These are phyloP conservation scores for Botryotinia calthae DNA, from an alignment of 2,329 filamentous ascomycete species.

Conservation along the genomic window DNA sequence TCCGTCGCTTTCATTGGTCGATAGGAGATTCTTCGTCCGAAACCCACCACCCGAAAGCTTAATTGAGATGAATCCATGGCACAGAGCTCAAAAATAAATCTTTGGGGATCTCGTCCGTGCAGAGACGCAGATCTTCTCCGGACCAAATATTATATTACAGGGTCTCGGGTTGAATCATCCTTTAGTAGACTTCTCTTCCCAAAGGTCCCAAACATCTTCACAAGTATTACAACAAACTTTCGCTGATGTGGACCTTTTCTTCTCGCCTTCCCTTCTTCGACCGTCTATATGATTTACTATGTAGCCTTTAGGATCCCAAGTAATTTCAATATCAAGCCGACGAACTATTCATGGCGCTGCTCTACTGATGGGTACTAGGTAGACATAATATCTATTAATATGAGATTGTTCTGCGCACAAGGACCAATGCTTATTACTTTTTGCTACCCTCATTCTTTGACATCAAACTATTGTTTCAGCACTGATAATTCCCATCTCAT, in stretches of 20 bases:
- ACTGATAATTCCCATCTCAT: not conserved
- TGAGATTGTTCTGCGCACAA: not conserved
- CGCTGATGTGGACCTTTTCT: not conserved
- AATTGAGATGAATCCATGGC: not conserved
- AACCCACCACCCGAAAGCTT: not conserved
- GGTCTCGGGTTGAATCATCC: not conserved
- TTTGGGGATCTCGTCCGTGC: constrained; percentile 4
- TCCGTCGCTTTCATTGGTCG: not conserved
- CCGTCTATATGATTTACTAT: not conserved
- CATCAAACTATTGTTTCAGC: constrained; percentile 15
- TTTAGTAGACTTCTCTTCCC: not conserved
- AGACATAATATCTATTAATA: not conserved
- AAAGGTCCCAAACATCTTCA: not conserved
- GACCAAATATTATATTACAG: not conserved
- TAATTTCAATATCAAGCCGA: not conserved
- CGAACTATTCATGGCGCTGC: not conserved
- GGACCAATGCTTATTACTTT: not conserved
- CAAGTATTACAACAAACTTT: not conserved
- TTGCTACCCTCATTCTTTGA: constrained; percentile 13
- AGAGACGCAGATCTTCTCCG: not conserved
- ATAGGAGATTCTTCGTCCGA: not conserved
- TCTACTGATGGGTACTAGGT: not conserved
- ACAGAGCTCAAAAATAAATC: not conserved
- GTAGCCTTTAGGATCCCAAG: not conserved
- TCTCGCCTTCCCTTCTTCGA: not conserved